phyloP scores from a whole-genome alignment of 164 flowering plant genomes.

The Malania oleifera region DNA sequence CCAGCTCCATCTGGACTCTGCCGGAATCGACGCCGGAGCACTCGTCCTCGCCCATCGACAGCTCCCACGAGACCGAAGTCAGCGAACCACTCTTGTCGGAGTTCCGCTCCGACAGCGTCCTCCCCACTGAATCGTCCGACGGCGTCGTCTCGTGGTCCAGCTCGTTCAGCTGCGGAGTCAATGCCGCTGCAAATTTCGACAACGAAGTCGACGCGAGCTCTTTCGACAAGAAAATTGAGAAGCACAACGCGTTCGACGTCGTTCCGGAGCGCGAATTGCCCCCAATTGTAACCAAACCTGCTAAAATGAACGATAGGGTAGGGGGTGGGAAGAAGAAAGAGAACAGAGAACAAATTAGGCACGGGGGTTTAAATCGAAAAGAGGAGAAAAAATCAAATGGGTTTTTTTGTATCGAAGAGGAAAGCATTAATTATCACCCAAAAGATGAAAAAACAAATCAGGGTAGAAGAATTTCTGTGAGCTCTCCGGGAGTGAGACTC shows the following conservation, averaged over 20 bases:
- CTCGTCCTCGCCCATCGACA: slow-evolving; percentile 16
- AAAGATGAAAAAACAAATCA: slow-evolving; percentile 15
- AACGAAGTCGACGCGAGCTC: slow-evolving; percentile 19
- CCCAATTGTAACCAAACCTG: slow-evolving; percentile 41
- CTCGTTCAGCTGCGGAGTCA: slow-evolving; percentile 16
- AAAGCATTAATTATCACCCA: background rate
- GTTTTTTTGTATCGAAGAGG: slow-evolving; percentile 10
- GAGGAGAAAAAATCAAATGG: slow-evolving; percentile 1
- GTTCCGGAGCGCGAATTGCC: slow-evolving; percentile 31
- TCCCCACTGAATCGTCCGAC: slow-evolving; percentile 21
- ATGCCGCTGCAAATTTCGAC: slow-evolving; percentile 9
- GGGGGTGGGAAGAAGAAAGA: slow-evolving; percentile 11
- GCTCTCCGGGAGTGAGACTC: slow-evolving; percentile 37
- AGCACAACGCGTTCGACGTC: slow-evolving; percentile 6
- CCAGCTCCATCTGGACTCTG: slow-evolving; percentile 21
- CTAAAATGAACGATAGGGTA: slow-evolving; percentile 5
- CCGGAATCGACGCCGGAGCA: slow-evolving; percentile 13
- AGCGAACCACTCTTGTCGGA: slow-evolving; percentile 5
- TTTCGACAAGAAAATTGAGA: slow-evolving; percentile 8
- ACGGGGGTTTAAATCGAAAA: slow-evolving; percentile 7
- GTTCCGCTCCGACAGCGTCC: slow-evolving; percentile 18
- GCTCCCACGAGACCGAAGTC: slow-evolving; percentile 16
- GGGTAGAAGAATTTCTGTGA: slow-evolving; percentile 4
- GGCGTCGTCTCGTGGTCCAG: slow-evolving; percentile 18
- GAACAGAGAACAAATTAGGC: background rate